Percentiles rank a stretch among this genome's conserved stretches.
Evolutionary conservation across 257 asterid genomes (phyloP).

Genomic region (Lycium barbarum): DNA sequence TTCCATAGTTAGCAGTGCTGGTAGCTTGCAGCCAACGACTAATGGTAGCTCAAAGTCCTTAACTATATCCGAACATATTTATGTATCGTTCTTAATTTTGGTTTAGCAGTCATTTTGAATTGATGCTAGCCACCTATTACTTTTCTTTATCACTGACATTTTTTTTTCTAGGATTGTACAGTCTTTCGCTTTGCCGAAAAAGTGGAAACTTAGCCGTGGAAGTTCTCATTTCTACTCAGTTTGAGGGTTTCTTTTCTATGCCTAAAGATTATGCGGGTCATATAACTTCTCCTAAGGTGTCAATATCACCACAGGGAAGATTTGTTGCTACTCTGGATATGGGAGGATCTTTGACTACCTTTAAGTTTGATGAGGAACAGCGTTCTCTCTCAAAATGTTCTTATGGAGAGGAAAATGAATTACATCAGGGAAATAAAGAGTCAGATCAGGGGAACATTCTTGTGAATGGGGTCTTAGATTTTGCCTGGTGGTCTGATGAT

Average conservation of each 20-base stretch:
- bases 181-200: conserved; percentile 76
- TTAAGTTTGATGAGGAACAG: conserved; percentile 68
- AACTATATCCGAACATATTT: conserved; percentile 6
- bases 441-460: conserved; percentile 46
- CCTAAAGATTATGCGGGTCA: conserved; percentile 51
- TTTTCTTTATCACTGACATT: conserved; percentile 23
- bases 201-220: conserved; percentile 59
- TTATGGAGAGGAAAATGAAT: conserved; percentile 43
- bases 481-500: conserved; percentile 94
- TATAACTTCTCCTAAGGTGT: conserved; percentile 74
- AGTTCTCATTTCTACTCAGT: conserved; percentile 51
- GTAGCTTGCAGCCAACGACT: conserved; percentile 46
- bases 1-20: conserved; percentile 62
- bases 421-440: conserved; percentile 41
- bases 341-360: conserved; percentile 66
- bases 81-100: conserved; percentile 13
- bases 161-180: conserved; percentile 61
- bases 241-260: conserved; percentile 67
- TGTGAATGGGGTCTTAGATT: conserved; percentile 64
- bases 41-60: conserved; percentile 55
- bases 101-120: conserved; percentile 8
- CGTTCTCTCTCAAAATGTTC: conserved; percentile 51
- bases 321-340: conserved; percentile 75
- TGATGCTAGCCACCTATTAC: background rate
- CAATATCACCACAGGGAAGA: conserved; percentile 72